phyloP scores from a whole-genome alignment of 768 basidiomycete genomes.

The Pleurotus tuoliensis region DNA sequence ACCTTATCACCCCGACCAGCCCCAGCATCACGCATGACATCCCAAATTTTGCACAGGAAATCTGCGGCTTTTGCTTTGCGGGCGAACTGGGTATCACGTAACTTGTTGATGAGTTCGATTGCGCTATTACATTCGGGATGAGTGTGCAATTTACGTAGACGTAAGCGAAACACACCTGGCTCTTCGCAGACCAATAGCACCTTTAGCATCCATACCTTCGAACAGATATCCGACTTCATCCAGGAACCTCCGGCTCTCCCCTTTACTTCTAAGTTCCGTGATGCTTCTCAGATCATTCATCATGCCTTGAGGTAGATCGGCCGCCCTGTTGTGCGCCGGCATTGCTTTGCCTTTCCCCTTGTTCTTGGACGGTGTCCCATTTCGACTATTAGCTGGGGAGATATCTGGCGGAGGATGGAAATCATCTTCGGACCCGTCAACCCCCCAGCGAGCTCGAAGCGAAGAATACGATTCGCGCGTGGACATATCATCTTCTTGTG shows the following conservation, averaged over 20 bases:
- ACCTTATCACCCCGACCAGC: conserved; percentile 61
- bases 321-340: conserved; percentile 18
- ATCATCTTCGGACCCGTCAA: conserved; percentile 79
- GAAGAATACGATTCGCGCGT: conserved; percentile 73
- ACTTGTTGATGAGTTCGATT: conserved; percentile 68
- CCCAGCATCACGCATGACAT: conserved; percentile 53
- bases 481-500: conserved; percentile 46
- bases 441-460: conserved; percentile 74
- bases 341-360: conserved; percentile 35
- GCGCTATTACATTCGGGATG: conserved; percentile 42
- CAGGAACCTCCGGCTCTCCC: conserved; percentile 73
- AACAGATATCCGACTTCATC: conserved; percentile 86
- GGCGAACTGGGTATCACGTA: conserved; percentile 72
- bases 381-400: conserved; percentile 18
- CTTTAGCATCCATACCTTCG: conserved; percentile 63
- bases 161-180: conserved; percentile 48
- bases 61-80: conserved; percentile 78
- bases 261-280: conserved; percentile 75
- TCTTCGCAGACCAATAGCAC: conserved; percentile 53
- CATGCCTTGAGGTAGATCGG: conserved; percentile 48
- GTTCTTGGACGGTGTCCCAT: conserved; percentile 32
- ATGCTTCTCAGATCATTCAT: conserved; percentile 78
- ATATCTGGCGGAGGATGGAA: conserved; percentile 27
- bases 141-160: not conserved
- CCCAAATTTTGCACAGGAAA: conserved; percentile 68